These are phyloP conservation scores for Urochloa ruziziensis DNA, from an alignment of 176 grass and related monocot species.

Conservation along the genomic window DNA sequence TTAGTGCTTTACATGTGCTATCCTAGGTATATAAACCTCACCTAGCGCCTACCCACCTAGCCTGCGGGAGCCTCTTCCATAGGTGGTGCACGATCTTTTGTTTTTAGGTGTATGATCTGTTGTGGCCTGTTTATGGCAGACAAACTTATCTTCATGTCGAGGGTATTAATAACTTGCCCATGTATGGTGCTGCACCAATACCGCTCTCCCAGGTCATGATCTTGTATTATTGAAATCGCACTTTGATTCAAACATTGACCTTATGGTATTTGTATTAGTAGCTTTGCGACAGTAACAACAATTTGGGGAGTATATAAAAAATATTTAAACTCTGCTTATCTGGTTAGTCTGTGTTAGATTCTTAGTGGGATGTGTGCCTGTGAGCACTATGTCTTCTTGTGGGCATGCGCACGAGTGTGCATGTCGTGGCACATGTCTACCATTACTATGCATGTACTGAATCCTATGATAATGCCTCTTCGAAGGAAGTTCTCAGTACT, in stretches of 20 bases:
- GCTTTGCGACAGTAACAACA: constrained; percentile 26
- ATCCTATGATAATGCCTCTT: constrained; percentile 23
- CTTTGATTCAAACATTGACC: constrained; percentile 25
- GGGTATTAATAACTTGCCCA: constrained; percentile 34
- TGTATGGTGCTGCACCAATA: constrained; percentile 21
- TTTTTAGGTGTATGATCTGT: constrained; percentile 34
- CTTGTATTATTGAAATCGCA: constrained; percentile 31
- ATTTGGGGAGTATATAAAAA: constrained; percentile 34
- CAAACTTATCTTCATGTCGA: constrained; percentile 47
- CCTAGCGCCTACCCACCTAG: constrained; percentile 26
- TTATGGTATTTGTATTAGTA: constrained; percentile 22
- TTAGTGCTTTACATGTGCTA: constrained; percentile 48
- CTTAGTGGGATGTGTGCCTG: constrained; percentile 47
- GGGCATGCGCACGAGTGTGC: constrained; percentile 48
- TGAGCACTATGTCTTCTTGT: constrained; percentile 38
- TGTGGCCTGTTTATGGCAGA: constrained; percentile 40
- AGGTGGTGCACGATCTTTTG: constrained; percentile 33
- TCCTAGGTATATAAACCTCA: constrained; percentile 37
- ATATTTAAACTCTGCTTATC: constrained; percentile 30
- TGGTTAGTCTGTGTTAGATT: constrained; percentile 52
- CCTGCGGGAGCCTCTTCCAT: constrained; percentile 9
- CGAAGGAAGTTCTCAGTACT: constrained; percentile 5
- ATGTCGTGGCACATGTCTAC: constrained; percentile 43
- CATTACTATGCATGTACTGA: constrained; percentile 42
- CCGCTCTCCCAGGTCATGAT: constrained; percentile 26